Conservation (phyloP, 768 basidiomycete species). For the Psilocybe tampanensis region DNA sequence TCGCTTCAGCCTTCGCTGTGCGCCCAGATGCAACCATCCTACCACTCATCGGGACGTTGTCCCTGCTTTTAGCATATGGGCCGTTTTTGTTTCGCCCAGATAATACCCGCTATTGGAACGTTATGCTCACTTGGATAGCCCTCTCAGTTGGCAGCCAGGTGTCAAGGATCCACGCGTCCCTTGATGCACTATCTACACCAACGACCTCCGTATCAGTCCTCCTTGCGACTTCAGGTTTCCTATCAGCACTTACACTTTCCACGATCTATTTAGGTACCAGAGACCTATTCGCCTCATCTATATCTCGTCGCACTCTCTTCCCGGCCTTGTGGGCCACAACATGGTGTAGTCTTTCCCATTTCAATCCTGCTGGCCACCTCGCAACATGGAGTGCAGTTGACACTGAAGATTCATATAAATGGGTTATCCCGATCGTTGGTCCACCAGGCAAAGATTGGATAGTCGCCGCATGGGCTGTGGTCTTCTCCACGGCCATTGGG, state of each 20-base stretch:
- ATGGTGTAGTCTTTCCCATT: conserved; percentile 55
- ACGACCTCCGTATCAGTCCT: conserved; percentile 51
- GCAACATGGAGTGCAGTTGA: conserved; percentile 69
- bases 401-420: conserved; percentile 57
- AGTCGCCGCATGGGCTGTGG: conserved; percentile 73
- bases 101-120: conserved; percentile 15
- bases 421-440: conserved; percentile 63
- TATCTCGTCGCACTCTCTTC: conserved; percentile 58
- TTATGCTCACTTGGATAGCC: conserved; percentile 33
- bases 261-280: conserved; percentile 41
- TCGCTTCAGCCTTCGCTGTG: conserved; percentile 22
- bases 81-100: conserved; percentile 34
- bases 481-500: conserved; percentile 55
- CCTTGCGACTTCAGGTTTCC: conserved; percentile 38
- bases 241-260: conserved; percentile 45
- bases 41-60: conserved; percentile 31
- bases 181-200: conserved; percentile 57
- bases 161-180: conserved; percentile 44
- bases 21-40: conserved; percentile 23
- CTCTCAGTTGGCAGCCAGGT: conserved; percentile 44
- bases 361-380: conserved; percentile 73
- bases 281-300: conserved; percentile 30
- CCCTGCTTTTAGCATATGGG: conserved; percentile 38
- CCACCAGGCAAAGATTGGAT: conserved; percentile 71
- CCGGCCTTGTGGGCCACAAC: conserved; percentile 69